Base-by-base conservation (phyloP, 1,139 yeast species). In the Blastobotrys niveus region DNA sequence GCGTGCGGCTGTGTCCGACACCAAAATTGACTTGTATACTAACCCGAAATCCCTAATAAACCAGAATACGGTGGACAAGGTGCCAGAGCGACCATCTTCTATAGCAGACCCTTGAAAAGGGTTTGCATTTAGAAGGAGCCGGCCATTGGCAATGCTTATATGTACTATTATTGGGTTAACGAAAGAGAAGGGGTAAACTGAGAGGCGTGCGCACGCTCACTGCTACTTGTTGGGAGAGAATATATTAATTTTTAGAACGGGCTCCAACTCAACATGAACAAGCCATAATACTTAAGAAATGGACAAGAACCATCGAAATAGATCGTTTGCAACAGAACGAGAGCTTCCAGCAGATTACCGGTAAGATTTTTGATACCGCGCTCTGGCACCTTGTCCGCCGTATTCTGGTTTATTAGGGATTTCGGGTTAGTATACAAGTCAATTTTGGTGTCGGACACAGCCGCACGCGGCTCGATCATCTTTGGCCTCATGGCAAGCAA, bases 361-460 rank as follows among this genome's bases (percentile, higher is more conserved):
- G 94, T 91, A 91, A 75, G 98, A 91, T 77, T 91, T 91, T 82
- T 91, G 98, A 96, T 86, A 91, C 81, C 97, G 89, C 72, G 98
- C 93, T 80, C 98, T 91, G 79, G 98, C 98, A 87, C 98, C 98
- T 77, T 94, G 95, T 82, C 98, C 98, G 82, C 98, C 98, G 80
- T 89, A 91, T 33, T 25, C 8, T 25, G 27, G 12, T 12, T 25
- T 8, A 25, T 25, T 8, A 12, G 27, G 8, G 27, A 25, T 25
- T 25, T 25, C 8, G 12, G 10, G 12, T 9, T 25, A 25, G 8
- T 12, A 25, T 12, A 9, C 10, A 25, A 25, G 8, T 8, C 12
- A 9, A 12, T 9, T 12, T 12, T 25, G 27, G 27, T 25, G 12
- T 12, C 27, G 10, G 27, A 25, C 8, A 25, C 8, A 25, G 10